Conservation (phyloP, 176 grass and related monocot species). For the Paspalum notatum region DNA sequence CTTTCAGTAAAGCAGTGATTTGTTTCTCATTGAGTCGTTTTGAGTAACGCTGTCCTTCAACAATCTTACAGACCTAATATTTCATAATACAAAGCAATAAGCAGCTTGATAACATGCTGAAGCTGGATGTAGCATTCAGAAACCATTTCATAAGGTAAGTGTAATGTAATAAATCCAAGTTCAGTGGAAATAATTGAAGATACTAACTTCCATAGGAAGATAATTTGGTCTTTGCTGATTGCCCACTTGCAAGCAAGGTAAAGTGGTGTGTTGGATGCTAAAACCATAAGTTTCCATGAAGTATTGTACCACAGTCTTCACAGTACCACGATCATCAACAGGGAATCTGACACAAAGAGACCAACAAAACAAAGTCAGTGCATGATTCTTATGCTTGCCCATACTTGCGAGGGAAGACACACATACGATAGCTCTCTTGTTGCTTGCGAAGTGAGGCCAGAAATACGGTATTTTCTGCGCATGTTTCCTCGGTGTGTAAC, state of each 20-base stretch:
- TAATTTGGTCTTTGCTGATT: constrained; percentile 96
- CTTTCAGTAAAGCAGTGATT: constrained; percentile 86
- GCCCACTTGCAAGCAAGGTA: constrained; percentile 94
- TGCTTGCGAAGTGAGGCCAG: constrained; percentile 89
- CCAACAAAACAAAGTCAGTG: constrained; percentile 21
- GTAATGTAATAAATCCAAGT: background rate
- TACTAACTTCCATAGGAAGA: constrained; percentile 81
- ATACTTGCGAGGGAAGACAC: constrained; percentile 28
- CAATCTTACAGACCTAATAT: constrained; percentile 87
- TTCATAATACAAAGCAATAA: constrained; percentile 39
- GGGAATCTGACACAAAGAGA: constrained; percentile 60
- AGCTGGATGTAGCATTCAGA: constrained; percentile 13
- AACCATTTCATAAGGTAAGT: background rate
- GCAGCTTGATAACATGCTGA: constrained; percentile 6
- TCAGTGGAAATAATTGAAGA: background rate
- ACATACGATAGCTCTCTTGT: constrained; percentile 82
- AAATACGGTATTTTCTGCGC: constrained; percentile 93
- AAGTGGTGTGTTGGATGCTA: constrained; percentile 85
- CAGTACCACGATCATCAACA: constrained; percentile 83
- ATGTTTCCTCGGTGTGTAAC: constrained; percentile 93
- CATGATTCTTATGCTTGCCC: background rate
- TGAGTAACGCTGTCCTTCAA: constrained; percentile 89
- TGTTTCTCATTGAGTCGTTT: constrained; percentile 94
- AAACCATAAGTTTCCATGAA: constrained; percentile 91
- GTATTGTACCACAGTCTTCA: constrained; percentile 95